A percentile compares a stretch with the other conserved stretches of the same genome.
Conservation (phyloP, 352 stramenopile genomes). For the Globisporangium sylvaticum region DNA sequence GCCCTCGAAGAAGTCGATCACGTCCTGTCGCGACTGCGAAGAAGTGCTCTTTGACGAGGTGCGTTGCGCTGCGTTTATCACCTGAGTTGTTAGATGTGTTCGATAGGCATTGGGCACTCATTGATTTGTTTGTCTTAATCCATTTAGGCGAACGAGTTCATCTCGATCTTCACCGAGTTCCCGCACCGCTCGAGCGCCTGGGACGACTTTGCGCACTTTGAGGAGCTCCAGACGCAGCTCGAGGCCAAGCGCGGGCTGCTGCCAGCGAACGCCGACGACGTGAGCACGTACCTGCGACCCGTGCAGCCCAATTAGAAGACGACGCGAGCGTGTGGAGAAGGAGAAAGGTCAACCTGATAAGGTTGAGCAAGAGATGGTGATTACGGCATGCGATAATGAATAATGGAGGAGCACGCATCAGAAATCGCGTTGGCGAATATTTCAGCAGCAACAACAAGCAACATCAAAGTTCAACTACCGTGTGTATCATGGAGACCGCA, state of each 20-base stretch:
- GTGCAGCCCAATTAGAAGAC: slow-evolving; percentile 1
- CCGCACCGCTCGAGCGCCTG: slow-evolving; percentile 58
- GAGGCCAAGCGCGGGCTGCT: slow-evolving; percentile 49
- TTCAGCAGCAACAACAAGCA: no score
- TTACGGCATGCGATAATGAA: neutral
- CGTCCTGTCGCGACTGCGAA: slow-evolving; percentile 70
- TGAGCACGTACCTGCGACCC: slow-evolving; percentile 8
- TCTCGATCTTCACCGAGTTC: slow-evolving; percentile 57
- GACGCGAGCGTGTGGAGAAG: neutral
- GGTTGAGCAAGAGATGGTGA: neutral
- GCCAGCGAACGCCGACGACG: neutral
- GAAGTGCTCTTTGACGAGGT: slow-evolving; percentile 78
- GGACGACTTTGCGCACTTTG: slow-evolving; percentile 72
- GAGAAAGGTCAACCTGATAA: neutral
- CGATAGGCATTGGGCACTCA: neutral
- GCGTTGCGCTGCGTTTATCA: slow-evolving; percentile 1
- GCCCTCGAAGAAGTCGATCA: slow-evolving; percentile 78
- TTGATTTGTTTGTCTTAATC: neutral
- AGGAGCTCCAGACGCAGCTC: slow-evolving; percentile 45
- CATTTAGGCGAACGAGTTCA: slow-evolving; percentile 55
- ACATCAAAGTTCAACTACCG: no score
- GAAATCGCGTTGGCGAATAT: no score
- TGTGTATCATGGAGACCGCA: no score
- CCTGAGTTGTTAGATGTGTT: neutral
- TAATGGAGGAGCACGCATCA: neutral